These are phyloP conservation scores for Euphorbia peplus DNA, from an alignment of 345 rosid genomes.

Conservation along the genomic window DNA sequence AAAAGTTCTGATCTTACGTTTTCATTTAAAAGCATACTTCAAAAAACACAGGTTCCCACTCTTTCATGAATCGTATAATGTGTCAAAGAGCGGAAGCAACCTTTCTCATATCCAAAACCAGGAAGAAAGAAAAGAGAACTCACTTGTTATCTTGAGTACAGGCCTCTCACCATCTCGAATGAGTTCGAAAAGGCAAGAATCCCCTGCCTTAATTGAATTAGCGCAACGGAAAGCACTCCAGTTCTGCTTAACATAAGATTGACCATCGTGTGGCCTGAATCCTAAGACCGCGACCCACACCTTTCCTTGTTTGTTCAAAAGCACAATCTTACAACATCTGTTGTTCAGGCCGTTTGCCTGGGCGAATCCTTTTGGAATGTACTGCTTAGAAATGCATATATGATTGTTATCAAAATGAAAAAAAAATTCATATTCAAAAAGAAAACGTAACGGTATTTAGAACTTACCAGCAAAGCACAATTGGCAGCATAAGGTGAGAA, in stretches of 20 bases:
- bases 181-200: conserved; percentile 4
- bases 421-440: neutral
- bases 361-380: neutral
- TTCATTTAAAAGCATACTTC: too few relatives aligned
- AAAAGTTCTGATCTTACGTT: too few relatives aligned
- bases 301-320: conserved; percentile 11
- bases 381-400: neutral
- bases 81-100: too few relatives aligned
- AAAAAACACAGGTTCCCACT: too few relatives aligned
- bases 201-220: conserved; percentile 10
- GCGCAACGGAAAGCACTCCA: conserved; percentile 12
- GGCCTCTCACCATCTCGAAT: conserved; percentile 1
- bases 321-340: neutral
- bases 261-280: neutral
- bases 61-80: too few relatives aligned
- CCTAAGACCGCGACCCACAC: conserved; percentile 7
- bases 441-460: neutral
- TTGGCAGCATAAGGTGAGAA: neutral
- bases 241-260: neutral
- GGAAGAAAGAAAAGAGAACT: neutral
- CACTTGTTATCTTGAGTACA: neutral
- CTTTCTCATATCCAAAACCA: too few relatives aligned
- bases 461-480: neutral
- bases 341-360: neutral
- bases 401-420: neutral